Base-by-base conservation (phyloP, 352 stramenopile species). In the Pythium chondricola region DNA sequence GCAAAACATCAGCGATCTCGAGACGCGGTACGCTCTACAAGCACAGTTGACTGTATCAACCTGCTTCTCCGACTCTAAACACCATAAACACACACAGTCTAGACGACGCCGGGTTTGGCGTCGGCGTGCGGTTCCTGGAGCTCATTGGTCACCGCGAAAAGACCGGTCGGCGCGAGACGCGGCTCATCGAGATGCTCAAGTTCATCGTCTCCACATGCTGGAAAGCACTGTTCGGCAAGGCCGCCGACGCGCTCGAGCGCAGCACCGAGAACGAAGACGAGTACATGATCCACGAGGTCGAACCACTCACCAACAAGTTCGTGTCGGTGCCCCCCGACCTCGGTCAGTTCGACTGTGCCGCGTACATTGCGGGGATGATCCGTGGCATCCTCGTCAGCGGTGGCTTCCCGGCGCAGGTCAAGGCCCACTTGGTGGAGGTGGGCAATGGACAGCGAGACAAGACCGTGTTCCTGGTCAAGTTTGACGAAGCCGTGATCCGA, bases 241-340 rank as follows among this genome's bases (percentile, higher is more conserved):
- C 88, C 10, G 95, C 95, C 1, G 95, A 98, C 55, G 96, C 91
- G 11, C 75, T 99, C 21, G 95, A 99, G 72, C 76, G 92, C 49
- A 97, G 86, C 54, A 98, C 96, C 27, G 93, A 98, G 65, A 97
- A 98, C 65, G 91, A 97, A n/a, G 84, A 98, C 68, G 95, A 98
- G 83, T 99, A 97, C 72, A 98, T 98, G 93, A 98, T 98, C 61
- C 84, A 97, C 60, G 89, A 97, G 60, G 65, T 93, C 38, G 85
- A 96, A 52, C 91, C 91, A 20, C 66, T 97, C n/a, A 96, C 89
- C 17, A 97, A 96, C 69, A 97, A 92, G 48, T 98, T 97, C 71
- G 95, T 98, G 45, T 98, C 89, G 24, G 94, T 98, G 40, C 95
- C 95, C 6, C 65, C 77, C 0, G 93, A 98, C 65, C 84, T 98